Percentiles rank a stretch among this genome's conserved stretches.
Conservation (phyloP, 768 basidiomycete species). For the Pleurotus citrinopileatus region DNA sequence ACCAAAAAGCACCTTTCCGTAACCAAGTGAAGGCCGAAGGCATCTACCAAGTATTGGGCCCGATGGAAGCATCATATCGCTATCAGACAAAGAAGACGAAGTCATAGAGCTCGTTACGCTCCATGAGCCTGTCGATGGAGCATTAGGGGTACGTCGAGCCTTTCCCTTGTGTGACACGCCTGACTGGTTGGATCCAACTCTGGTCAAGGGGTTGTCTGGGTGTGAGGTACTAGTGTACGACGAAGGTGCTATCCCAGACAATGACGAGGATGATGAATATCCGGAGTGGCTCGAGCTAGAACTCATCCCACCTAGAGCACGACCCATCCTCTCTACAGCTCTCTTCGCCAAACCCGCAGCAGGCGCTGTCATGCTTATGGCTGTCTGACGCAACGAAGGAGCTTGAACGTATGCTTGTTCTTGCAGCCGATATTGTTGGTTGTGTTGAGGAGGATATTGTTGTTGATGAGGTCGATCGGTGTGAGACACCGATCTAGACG, state of each 20-base stretch:
- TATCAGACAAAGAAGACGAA: constrained; percentile 44
- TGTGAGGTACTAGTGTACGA: constrained; percentile 29
- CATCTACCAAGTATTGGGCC: constrained; percentile 54
- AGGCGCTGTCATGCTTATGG: constrained; percentile 73
- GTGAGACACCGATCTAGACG: constrained; percentile 3
- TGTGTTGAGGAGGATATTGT: constrained; percentile 27
- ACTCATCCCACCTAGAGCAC: constrained; percentile 51
- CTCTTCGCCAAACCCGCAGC: constrained; percentile 74
- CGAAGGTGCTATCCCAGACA: constrained; percentile 36
- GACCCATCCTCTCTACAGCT: constrained; percentile 76
- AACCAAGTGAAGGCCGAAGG: constrained; percentile 51
- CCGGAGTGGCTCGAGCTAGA: constrained; percentile 40
- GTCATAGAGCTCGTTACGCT: constrained; percentile 47
- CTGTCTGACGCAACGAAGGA: constrained; percentile 52
- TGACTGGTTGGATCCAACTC: constrained; percentile 39
- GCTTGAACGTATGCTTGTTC: constrained; percentile 14
- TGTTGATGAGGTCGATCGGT: constrained; percentile 12
- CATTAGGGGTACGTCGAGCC: constrained; percentile 53
- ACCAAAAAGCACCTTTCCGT: constrained; percentile 57
- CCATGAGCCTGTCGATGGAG: constrained; percentile 52
- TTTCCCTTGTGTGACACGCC: constrained; percentile 27
- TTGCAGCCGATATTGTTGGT: constrained; percentile 10
- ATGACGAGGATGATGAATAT: constrained; percentile 44
- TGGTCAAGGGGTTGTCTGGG: constrained; percentile 28
- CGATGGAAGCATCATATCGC: constrained; percentile 40